phyloP scores from a whole-genome alignment of 345 rosid genomes.

The Nasturtium officinale region DNA sequence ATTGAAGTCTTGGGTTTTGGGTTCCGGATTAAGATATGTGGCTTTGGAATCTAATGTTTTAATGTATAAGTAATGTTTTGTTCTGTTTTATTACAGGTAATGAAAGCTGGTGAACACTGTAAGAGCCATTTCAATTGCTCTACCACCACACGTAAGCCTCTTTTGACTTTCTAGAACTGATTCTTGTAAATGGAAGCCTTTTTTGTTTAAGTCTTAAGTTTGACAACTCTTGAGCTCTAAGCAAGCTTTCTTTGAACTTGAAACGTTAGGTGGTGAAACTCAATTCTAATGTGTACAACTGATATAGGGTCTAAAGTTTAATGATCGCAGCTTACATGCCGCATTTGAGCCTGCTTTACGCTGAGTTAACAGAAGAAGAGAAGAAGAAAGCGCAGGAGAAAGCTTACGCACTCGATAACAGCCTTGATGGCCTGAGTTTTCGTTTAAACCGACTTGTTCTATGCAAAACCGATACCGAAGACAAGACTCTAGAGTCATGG shows the following conservation, averaged over 20 bases:
- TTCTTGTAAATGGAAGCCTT: background rate
- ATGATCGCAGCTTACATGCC: constrained; percentile 79
- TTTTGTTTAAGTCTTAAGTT: constrained; percentile 1
- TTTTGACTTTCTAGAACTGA: background rate
- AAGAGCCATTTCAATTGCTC: constrained; percentile 54
- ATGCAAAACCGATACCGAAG: constrained; percentile 68
- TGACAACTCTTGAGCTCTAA: background rate
- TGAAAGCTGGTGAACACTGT: constrained; percentile 63
- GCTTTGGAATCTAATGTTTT: constrained; percentile 3
- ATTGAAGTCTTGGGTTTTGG: background rate
- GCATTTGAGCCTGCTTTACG: constrained; percentile 78
- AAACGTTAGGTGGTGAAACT: background rate
- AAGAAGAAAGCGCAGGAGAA: constrained; percentile 74
- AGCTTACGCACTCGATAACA: constrained; percentile 55
- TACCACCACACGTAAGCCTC: constrained; percentile 57
- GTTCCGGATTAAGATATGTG: background rate
- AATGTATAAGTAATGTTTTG: background rate
- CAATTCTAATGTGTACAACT: background rate
- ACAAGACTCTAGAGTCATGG: constrained; percentile 74
- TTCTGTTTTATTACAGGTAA: constrained; percentile 54
- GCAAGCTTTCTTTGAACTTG: background rate
- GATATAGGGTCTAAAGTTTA: background rate
- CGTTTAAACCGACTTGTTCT: constrained; percentile 57
- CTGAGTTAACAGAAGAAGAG: constrained; percentile 70
- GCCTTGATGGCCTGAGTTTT: constrained; percentile 55